These are phyloP conservation scores for Mucor piriformis DNA, from an alignment of 371 early-diverging fungal genomes.

Conservation along the genomic window DNA sequence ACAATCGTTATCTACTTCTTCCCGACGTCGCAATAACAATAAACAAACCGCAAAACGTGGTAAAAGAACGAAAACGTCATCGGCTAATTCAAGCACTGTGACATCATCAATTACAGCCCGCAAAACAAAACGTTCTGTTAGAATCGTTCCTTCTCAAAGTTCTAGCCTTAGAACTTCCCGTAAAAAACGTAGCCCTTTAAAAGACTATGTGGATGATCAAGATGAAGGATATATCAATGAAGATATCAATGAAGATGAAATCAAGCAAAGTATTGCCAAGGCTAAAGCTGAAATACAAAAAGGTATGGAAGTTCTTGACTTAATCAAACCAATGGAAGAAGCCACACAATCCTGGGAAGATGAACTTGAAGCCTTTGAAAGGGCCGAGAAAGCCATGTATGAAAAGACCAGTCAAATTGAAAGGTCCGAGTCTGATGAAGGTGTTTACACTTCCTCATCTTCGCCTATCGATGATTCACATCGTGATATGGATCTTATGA, in stretches of 20 bases:
- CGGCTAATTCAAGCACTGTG: constrained; percentile 31
- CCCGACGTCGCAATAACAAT: constrained; percentile 15
- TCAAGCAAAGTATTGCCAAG: constrained; percentile 62
- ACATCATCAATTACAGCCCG: constrained; percentile 22
- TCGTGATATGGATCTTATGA: constrained; percentile 24
- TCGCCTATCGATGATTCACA: constrained; percentile 35
- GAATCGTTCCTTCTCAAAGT: constrained; percentile 24
- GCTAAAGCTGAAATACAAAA: constrained; percentile 65
- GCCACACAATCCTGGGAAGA: constrained; percentile 50
- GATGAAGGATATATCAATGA: constrained; percentile 43
- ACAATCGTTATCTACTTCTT: constrained; percentile 1
- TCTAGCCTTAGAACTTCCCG: constrained; percentile 15
- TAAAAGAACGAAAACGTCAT: constrained; percentile 15
- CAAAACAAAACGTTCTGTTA: constrained; percentile 12
- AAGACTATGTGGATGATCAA: constrained; percentile 24
- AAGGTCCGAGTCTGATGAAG: constrained; percentile 39
- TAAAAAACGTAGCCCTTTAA: background rate
- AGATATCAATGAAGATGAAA: constrained; percentile 39
- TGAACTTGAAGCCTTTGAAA: constrained; percentile 44
- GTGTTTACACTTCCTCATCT: constrained; percentile 40
- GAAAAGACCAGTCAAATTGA: constrained; percentile 27
- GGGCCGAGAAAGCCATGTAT: constrained; percentile 36
- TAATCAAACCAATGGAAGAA: constrained; percentile 46
- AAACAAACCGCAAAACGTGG: constrained; percentile 15
- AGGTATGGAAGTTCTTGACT: constrained; percentile 57